Conservation (phyloP, 1,284 basidiomycete species). For the Pseudozyma hubeiensis region DNA sequence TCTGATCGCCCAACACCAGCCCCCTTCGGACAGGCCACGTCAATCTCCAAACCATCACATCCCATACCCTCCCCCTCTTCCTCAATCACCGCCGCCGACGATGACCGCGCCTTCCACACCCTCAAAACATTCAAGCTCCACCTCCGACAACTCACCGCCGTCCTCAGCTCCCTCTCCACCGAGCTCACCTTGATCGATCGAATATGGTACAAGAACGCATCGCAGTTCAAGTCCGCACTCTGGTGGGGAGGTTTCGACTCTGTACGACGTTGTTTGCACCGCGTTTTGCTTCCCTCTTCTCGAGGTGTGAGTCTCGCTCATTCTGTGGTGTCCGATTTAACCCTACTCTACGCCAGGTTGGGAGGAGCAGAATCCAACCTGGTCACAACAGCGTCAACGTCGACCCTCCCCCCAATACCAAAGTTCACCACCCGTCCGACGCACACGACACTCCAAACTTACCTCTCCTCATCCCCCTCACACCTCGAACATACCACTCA, state of each 20-base stretch:
- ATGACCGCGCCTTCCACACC: background rate
- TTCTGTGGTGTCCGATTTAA: background rate
- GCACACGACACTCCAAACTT: background rate
- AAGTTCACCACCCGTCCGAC: conserved; percentile 14
- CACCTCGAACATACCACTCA: background rate
- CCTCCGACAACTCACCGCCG: conserved; percentile 1
- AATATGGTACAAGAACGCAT: conserved; percentile 41
- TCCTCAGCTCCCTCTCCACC: background rate
- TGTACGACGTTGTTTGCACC: conserved; percentile 2
- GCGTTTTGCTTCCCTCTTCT: background rate
- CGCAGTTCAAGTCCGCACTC: conserved; percentile 24
- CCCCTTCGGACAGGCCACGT: too few relatives aligned
- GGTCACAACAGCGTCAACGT: background rate
- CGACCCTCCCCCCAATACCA: background rate
- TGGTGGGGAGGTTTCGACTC: conserved; percentile 26
- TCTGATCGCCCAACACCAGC: too few relatives aligned
- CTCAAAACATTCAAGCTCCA: conserved; percentile 10
- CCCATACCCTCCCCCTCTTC: too few relatives aligned
- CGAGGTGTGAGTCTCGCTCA: background rate
- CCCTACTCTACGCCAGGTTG: conserved; percentile 6
- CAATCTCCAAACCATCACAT: too few relatives aligned
- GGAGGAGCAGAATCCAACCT: background rate
- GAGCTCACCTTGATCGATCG: conserved; percentile 13
- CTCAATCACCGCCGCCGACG: too few relatives aligned
- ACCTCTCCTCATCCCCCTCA: background rate